Conservation (phyloP, 192 early-diverging fungal genomes). For the Paraglomus brasilianum region DNA sequence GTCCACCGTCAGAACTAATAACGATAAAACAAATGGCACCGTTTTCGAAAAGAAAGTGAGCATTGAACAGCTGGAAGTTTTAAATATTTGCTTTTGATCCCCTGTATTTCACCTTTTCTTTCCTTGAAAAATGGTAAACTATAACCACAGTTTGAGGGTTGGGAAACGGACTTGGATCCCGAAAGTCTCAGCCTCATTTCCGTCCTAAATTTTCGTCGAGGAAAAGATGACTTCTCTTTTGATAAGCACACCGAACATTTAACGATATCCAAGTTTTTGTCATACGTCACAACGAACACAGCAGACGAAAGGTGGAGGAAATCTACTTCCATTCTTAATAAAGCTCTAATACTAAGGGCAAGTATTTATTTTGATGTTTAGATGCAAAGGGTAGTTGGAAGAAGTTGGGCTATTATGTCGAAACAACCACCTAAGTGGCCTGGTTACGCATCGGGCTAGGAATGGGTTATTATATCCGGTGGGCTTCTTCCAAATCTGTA, state of each 20-base stretch:
- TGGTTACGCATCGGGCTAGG: not conserved
- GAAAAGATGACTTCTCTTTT: conserved; percentile 9
- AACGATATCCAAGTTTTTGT: conserved; percentile 6
- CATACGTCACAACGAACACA: conserved; percentile 5
- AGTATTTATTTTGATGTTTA: conserved; percentile 14
- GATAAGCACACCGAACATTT: conserved; percentile 9
- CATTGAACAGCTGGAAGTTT: conserved; percentile 2
- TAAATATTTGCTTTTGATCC: not conserved
- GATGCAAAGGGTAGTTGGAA: conserved; percentile 12
- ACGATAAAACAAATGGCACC: conserved; percentile 2
- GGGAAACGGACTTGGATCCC: conserved; percentile 3
- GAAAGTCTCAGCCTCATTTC: not conserved
- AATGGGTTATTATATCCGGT: conserved; percentile 15
- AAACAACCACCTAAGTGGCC: conserved; percentile 13
- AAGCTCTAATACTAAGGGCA: conserved; percentile 1
- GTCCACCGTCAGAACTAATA: too few species aligned
- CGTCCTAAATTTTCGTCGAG: conserved; percentile 3
- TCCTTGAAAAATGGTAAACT: too few species aligned
- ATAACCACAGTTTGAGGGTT: conserved; percentile 4
- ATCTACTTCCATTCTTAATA: conserved; percentile 7
- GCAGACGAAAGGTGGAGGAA: not conserved
- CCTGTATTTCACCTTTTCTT: conserved; percentile 8
- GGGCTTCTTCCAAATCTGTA: conserved; percentile 11
- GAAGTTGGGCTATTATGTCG: conserved; percentile 8
- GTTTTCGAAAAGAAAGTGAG: conserved; percentile 4